Evolutionary conservation across 495 filamentous ascomycete species (phyloP), one percentile per base, ranked within the genome.

Genomic region (Friedmanniomyces simplex): DNA sequence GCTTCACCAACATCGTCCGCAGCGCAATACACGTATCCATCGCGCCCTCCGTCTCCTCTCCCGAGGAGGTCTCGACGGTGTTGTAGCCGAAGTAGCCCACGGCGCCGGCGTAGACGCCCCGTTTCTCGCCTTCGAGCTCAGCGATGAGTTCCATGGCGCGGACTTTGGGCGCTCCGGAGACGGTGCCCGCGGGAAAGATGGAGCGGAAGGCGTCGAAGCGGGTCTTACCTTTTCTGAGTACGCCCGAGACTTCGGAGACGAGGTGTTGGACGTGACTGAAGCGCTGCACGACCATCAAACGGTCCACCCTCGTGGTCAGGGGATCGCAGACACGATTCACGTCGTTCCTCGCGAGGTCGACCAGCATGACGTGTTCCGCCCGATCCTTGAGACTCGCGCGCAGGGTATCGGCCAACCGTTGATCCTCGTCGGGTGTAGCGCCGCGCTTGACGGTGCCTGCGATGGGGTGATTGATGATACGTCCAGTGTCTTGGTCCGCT

Each of bases 21-120:
- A 98, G 75, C n/a, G 93, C 93, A 72, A 98, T 98, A 69, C 91
- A 96, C 1, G 91, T 96, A 68, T 98, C 93, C 93, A 98, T 97
- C 13, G 88, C 89, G 10, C 94, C 93, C 54, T 90, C 83, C 26
- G 67, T 54, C 52, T 61, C 66, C 39, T 22, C 60, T 1, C 59
- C 50, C 6, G n/a, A 18, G 20, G 22, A 22, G 10, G 61, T 62
- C 28, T 78, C 72, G 3, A 85, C 71, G 47, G 74, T 77, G 41
- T 76, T 75, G 59, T 88, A 90, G 10, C 87, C 88, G 63, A 88
- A 91, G 72, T 96, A 97, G 0, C 93, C 93, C 5, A 96, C 89
- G 0, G 94, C 93, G n/a, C 93, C 93, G 34, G 91, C 93, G 67
- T 97, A 98, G 20, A 98, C 84, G 1, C 94, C 91, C 25, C 93